phyloP scores from a whole-genome alignment of 768 basidiomycete genomes.

The Lactarius pseudohatsudake region DNA sequence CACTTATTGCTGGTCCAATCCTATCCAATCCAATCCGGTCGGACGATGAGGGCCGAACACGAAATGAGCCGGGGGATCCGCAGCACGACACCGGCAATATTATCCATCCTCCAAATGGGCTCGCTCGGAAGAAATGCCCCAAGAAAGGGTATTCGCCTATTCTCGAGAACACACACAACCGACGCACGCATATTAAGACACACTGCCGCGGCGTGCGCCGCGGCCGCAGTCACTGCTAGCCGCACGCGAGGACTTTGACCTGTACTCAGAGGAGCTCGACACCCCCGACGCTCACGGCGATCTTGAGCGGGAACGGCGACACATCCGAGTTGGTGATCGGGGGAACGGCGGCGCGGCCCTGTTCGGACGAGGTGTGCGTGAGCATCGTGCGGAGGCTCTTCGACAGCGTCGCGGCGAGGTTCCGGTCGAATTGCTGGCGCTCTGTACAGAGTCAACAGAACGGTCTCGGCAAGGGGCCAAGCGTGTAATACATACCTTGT shows the following conservation, averaged over 20 bases:
- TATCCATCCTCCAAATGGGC: neutral
- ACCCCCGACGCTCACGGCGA: conserved; percentile 67
- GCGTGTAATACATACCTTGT: conserved; percentile 43
- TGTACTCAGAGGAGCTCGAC: conserved; percentile 53
- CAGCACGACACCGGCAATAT: neutral
- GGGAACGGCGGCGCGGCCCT: conserved; percentile 71
- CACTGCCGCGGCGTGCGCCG: too few species aligned
- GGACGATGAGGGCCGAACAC: neutral
- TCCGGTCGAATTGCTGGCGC: conserved; percentile 52
- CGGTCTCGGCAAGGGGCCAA: neutral
- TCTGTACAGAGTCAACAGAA: conserved; percentile 34
- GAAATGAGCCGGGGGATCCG: neutral
- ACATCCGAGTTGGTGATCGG: conserved; percentile 71
- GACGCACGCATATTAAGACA: neutral
- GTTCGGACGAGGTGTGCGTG: conserved; percentile 74
- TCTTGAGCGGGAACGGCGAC: conserved; percentile 77
- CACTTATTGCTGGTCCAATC: neutral
- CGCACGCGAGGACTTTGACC: conserved; percentile 54
- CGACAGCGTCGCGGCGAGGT: conserved; percentile 60
- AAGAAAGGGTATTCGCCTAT: neutral
- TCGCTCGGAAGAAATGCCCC: neutral
- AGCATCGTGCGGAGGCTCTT: conserved; percentile 71
- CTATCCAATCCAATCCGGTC: neutral
- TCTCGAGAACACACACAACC: neutral
- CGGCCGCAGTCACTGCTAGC: neutral